These are phyloP conservation scores for Irpex sp. DNA, from an alignment of 1,284 basidiomycete genomes.

Conservation along the genomic window DNA sequence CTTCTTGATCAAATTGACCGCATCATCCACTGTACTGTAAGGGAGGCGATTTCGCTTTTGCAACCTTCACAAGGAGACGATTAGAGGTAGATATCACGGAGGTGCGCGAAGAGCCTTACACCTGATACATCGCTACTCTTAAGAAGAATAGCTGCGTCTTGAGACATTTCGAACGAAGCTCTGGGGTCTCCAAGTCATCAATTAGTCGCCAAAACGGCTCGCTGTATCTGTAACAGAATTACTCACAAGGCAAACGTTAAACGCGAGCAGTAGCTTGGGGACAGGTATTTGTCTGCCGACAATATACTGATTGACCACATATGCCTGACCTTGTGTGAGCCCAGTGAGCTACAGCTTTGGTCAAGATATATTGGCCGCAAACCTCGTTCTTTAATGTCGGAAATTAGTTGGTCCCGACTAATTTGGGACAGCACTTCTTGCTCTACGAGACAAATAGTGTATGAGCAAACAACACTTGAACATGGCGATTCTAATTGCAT, in stretches of 20 bases:
- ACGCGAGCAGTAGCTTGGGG: slow-evolving; percentile 65
- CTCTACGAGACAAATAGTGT: slow-evolving; percentile 17
- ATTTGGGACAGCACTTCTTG: slow-evolving; percentile 52
- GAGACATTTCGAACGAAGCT: slow-evolving; percentile 47
- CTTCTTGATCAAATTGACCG: slow-evolving; percentile 63
- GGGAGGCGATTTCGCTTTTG: slow-evolving; percentile 70
- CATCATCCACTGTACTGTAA: slow-evolving; percentile 83
- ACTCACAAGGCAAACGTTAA: slow-evolving; percentile 71
- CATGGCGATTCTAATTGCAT: not conserved
- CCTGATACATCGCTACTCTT: slow-evolving; percentile 69
- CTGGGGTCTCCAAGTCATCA: slow-evolving; percentile 17
- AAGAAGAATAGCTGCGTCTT: slow-evolving; percentile 69
- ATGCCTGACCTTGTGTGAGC: slow-evolving; percentile 48
- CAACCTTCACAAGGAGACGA: slow-evolving; percentile 40
- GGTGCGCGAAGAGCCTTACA: slow-evolving; percentile 42
- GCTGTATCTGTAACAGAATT: not conserved
- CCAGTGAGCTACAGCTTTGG: not conserved
- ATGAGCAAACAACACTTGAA: not conserved
- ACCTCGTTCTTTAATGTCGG: slow-evolving; percentile 70
- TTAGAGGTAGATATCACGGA: not conserved
- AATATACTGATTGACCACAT: slow-evolving; percentile 70
- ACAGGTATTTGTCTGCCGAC: slow-evolving; percentile 50
- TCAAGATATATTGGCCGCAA: slow-evolving; percentile 15
- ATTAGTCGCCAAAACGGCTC: not conserved
- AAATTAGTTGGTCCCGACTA: slow-evolving; percentile 60